Base-by-base conservation (phyloP, 345 rosid genomes). In the Lumnitzera littorea region DNA sequence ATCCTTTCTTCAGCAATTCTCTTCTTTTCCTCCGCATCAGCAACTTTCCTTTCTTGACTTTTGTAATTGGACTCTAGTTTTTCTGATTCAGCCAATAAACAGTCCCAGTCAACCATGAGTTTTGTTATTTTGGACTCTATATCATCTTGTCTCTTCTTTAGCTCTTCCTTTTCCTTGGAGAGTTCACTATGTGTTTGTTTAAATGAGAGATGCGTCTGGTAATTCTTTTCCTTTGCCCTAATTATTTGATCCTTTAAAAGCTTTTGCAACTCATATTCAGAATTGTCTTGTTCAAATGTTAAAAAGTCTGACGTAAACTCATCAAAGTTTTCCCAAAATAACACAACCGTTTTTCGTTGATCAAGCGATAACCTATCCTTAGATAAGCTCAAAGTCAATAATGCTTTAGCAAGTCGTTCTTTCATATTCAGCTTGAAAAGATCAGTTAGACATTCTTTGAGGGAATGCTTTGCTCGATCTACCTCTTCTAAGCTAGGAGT, bases 241-340 rank as follows among this genome's bases (percentile, higher is more conserved):
- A 60, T 27, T 54, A 50, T 60, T 5, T 29, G 55, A 31, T 50
- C 63, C 24, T 60, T 60, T 0, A 29, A 6, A 13, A 60, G 3
- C 29, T 60, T 60, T 12, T 60, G 54, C 63, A 60, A 15, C 63
- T 60, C 63, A 8, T 53, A 63, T 15, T 63, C 67, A 3, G 67
- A 27, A 15, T 63, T 63, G 43, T 53, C 53, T 16, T 25, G 53
- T 53, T 63, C 67, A 43, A 63, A 63, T 15, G 15, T 63, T 1
- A 63, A 48, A 46, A 63, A 46, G 12, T 52, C 59, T 2, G 60
- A 53, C 15, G 58, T 54, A 53, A 63, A 63, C 13, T 54, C 67
- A n/a, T 55, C 48, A 16, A 63, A 63, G 60, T 55, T 46, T 15
- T 24, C 66, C 66, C 47, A 24, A 46, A 62, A 62, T 15, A 58